phyloP scores from a whole-genome alignment of 345 rosid genomes.

The Melastoma malabathricum region DNA sequence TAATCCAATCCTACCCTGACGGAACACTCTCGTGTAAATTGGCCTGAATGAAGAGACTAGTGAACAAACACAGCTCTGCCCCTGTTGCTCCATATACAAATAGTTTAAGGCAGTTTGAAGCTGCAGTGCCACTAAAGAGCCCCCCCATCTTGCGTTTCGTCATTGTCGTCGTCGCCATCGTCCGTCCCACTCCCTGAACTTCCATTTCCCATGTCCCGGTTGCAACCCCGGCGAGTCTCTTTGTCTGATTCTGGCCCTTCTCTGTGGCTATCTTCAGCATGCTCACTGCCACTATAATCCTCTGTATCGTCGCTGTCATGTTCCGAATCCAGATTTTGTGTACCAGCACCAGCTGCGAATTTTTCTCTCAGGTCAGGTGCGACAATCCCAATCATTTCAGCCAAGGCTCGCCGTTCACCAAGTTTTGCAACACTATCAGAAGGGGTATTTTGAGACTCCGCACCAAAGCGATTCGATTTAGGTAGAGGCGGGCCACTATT shows the following conservation, averaged over 20 bases:
- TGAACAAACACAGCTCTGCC: too few relatives aligned
- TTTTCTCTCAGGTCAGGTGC: slow-evolving; percentile 49
- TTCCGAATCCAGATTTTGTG: slow-evolving; percentile 18
- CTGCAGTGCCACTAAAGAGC: too few relatives aligned
- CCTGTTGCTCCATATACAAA: too few relatives aligned
- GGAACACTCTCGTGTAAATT: too few relatives aligned
- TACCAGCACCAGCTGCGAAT: slow-evolving; percentile 21
- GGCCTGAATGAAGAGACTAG: too few relatives aligned
- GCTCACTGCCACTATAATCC: slow-evolving; percentile 26
- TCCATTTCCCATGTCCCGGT: slow-evolving; percentile 18
- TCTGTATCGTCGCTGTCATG: slow-evolving; percentile 46
- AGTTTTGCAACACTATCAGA: slow-evolving; percentile 20
- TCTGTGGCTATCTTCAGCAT: slow-evolving; percentile 7
- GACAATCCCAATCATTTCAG: slow-evolving; percentile 52
- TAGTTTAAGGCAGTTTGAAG: too few relatives aligned
- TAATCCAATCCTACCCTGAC: too few relatives aligned
- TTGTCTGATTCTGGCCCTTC: slow-evolving; percentile 21
- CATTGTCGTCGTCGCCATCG: slow-evolving; percentile 39
- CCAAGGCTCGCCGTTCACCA: slow-evolving; percentile 32
- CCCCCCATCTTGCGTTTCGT: slow-evolving; percentile 7
- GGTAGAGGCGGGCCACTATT: slow-evolving; percentile 22
- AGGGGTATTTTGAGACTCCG: slow-evolving; percentile 50
- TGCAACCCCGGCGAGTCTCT: slow-evolving; percentile 18
- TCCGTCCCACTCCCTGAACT: slow-evolving; percentile 31
- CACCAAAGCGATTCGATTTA: slow-evolving; percentile 31